phyloP scores from a whole-genome alignment of 148 eudicot genomes.

The Diospyros kaki region DNA sequence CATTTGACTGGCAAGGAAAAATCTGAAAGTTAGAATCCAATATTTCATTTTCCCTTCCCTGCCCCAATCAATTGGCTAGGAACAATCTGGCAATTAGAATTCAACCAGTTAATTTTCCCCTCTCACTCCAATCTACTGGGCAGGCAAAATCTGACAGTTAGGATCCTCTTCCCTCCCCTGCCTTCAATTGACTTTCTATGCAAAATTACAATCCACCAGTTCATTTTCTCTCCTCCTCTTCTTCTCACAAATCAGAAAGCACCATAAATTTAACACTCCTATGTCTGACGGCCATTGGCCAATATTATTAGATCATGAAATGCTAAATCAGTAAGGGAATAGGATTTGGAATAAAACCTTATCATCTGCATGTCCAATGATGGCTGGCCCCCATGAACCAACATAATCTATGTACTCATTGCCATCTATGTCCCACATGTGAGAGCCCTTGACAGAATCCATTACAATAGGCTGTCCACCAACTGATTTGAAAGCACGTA shows the following conservation, averaged over 20 bases:
- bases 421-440: slow-evolving; percentile 93
- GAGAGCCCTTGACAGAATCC: slow-evolving; percentile 85
- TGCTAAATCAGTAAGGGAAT: slow-evolving; percentile 2
- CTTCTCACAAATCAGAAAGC: not conserved
- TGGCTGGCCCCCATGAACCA: slow-evolving; percentile 96
- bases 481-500: slow-evolving; percentile 95
- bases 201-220: not conserved
- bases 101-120: too few relatives aligned
- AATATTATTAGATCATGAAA: not conserved
- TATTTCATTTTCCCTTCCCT: too few relatives aligned
- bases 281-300: not conserved
- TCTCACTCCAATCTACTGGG: not conserved
- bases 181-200: too few relatives aligned
- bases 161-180: not conserved
- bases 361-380: slow-evolving; percentile 90
- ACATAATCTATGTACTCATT: slow-evolving; percentile 95
- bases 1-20: too few relatives aligned
- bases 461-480: slow-evolving; percentile 89
- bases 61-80: too few relatives aligned
- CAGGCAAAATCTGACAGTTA: not conserved
- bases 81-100: too few relatives aligned
- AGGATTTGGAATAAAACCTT: slow-evolving; percentile 38
- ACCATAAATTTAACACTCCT: not conserved
- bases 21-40: too few relatives aligned
- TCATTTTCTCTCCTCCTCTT: not conserved